Evolutionary conservation across 257 asterid genomes (phyloP).

Genomic region (Osmanthus fragrans): DNA sequence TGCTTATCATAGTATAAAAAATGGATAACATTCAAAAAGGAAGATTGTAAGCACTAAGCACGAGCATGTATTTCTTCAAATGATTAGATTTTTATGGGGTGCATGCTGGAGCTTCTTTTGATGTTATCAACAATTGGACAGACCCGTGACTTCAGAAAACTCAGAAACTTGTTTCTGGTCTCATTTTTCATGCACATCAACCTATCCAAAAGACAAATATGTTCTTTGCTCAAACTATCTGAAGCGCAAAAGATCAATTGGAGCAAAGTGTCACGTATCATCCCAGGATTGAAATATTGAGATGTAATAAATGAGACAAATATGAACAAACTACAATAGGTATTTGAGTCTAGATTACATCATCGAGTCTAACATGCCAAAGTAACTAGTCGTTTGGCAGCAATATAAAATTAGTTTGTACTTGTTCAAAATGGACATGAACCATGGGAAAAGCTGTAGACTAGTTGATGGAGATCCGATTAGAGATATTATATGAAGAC

Average conservation of each 20-base stretch:
- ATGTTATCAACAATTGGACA: background rate
- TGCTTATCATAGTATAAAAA: background rate
- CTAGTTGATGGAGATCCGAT: no score
- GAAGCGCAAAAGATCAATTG: background rate
- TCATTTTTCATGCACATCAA: background rate
- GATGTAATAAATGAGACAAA: no score
- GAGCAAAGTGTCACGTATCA: background rate
- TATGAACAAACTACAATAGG: background rate
- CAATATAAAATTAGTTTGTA: background rate
- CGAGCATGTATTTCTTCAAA: background rate
- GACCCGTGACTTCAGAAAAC: background rate
- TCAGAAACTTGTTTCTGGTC: background rate
- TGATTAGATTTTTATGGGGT: background rate
- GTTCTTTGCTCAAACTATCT: background rate
- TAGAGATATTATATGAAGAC: no score
- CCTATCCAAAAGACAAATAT: background rate
- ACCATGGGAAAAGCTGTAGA: background rate
- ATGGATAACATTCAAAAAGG: background rate
- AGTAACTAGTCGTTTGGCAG: background rate
- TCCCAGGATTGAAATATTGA: background rate
- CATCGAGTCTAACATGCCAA: background rate
- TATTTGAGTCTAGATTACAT: conserved; percentile 1
- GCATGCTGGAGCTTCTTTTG: background rate
- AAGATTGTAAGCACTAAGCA: background rate
- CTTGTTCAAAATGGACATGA: background rate